These are phyloP conservation scores for Pisolithus tinctorius DNA, from an alignment of 768 basidiomycete species.

Conservation along the genomic window DNA sequence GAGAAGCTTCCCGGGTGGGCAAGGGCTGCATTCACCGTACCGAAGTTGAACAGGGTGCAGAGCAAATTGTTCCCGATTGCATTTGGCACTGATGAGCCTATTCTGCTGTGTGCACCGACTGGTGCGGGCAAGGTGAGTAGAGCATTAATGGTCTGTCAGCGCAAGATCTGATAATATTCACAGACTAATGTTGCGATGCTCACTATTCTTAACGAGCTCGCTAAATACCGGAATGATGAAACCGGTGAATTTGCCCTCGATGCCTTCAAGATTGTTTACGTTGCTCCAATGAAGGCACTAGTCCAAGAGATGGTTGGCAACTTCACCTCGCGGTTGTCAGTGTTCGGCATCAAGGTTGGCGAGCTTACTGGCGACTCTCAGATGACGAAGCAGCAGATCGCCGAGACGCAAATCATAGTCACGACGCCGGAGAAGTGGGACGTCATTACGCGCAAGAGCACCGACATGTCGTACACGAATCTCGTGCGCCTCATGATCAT, in stretches of 20 bases:
- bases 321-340: constrained; percentile 68
- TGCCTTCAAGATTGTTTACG: constrained; percentile 93
- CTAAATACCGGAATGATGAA: constrained; percentile 77
- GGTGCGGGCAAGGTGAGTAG: constrained; percentile 90
- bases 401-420: constrained; percentile 96
- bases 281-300: constrained; percentile 98
- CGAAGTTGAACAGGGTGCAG: constrained; percentile 83
- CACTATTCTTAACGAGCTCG: constrained; percentile 84
- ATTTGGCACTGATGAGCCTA: constrained; percentile 91
- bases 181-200: constrained; percentile 99
- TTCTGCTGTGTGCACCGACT: constrained; percentile 94
- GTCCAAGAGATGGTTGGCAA: constrained; percentile 99
- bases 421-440: constrained; percentile 99
- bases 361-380: constrained; percentile 97
- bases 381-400: constrained; percentile 96
- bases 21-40: constrained; percentile 76
- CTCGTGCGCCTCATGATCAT: constrained; percentile 95
- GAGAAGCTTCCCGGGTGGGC: constrained; percentile 79
- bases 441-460: constrained; percentile 96
- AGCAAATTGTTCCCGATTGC: constrained; percentile 90
- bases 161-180: constrained; percentile 8
- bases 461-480: constrained; percentile 95
- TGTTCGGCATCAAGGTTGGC: constrained; percentile 77
- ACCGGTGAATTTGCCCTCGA: constrained; percentile 80
- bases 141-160: neutral